These are phyloP conservation scores for Proliferodiscus dingleyae DNA, from an alignment of 2,329 filamentous ascomycete species.

Conservation along the genomic window DNA sequence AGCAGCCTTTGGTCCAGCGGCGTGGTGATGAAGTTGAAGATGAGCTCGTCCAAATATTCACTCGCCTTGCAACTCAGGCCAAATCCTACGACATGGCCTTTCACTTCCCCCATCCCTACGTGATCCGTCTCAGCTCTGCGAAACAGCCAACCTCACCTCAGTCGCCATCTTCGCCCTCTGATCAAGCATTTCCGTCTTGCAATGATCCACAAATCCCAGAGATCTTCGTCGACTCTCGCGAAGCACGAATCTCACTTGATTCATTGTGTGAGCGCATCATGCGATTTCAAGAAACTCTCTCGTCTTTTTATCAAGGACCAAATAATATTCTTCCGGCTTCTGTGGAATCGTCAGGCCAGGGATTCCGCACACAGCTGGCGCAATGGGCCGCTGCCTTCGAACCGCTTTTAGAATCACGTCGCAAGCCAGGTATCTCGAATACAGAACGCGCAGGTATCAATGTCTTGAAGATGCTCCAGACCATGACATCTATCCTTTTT, in stretches of 20 bases:
- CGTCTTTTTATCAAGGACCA: slow-evolving; percentile 38
- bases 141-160: slow-evolving; percentile 19
- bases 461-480: slow-evolving; percentile 57
- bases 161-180: slow-evolving; percentile 39
- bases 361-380: slow-evolving; percentile 45
- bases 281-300: slow-evolving; percentile 54
- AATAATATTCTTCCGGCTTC: slow-evolving; percentile 42
- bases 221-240: slow-evolving; percentile 44
- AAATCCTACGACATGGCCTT: slow-evolving; percentile 67
- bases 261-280: slow-evolving; percentile 51
- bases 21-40: slow-evolving; percentile 29
- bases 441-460: slow-evolving; percentile 55
- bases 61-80: slow-evolving; percentile 57
- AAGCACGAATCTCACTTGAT: slow-evolving; percentile 55
- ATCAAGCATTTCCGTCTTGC: slow-evolving; percentile 26
- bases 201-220: slow-evolving; percentile 22
- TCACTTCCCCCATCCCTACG: slow-evolving; percentile 58
- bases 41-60: slow-evolving; percentile 61
- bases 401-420: slow-evolving; percentile 46
- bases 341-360: slow-evolving; percentile 30
- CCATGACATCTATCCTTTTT: slow-evolving; percentile 53
- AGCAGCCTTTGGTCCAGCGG: slow-evolving; percentile 24
- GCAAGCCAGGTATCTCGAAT: slow-evolving; percentile 41
- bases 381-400: slow-evolving; percentile 54
- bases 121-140: slow-evolving; percentile 46